Evolutionary conservation across 1,284 basidiomycete species (phyloP).

Genomic region (Peniophora sp.): DNA sequence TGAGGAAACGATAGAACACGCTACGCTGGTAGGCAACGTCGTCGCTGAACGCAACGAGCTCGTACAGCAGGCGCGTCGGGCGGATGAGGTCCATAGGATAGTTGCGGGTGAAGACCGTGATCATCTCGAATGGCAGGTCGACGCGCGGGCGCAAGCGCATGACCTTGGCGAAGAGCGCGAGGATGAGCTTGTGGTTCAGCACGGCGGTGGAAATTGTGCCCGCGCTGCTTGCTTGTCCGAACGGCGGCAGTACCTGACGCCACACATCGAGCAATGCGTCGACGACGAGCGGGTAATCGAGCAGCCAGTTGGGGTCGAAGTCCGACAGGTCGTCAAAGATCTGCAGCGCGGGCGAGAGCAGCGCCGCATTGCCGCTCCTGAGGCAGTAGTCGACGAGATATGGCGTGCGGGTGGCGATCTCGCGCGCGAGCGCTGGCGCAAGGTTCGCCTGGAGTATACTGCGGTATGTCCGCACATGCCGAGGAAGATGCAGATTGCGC

Average conservation of each 20-base stretch:
- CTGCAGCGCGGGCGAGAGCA: slow-evolving; percentile 63
- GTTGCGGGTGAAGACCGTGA: slow-evolving; percentile 77
- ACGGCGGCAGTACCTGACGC: slow-evolving; percentile 48
- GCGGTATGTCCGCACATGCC: slow-evolving; percentile 73
- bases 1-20: slow-evolving; percentile 79
- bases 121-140: slow-evolving; percentile 85
- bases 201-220: slow-evolving; percentile 36
- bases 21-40: slow-evolving; percentile 71
- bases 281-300: slow-evolving; percentile 56
- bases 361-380: slow-evolving; percentile 42
- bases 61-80: slow-evolving; percentile 85
- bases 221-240: slow-evolving; percentile 31
- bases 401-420: slow-evolving; percentile 62
- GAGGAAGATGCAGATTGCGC: slow-evolving; percentile 65
- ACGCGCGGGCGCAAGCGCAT: slow-evolving; percentile 66
- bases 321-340: slow-evolving; percentile 74
- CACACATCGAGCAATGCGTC: slow-evolving; percentile 69
- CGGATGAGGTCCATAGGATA: slow-evolving; percentile 79
- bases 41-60: slow-evolving; percentile 69
- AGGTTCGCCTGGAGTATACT: slow-evolving; percentile 75
- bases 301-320: slow-evolving; percentile 68
- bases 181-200: slow-evolving; percentile 63
- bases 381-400: slow-evolving; percentile 57
- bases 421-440: slow-evolving; percentile 70
- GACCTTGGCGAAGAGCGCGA: slow-evolving; percentile 73